phyloP scores from a whole-genome alignment of 2,329 filamentous ascomycete genomes.

The Ampelomyces quisqualis region DNA sequence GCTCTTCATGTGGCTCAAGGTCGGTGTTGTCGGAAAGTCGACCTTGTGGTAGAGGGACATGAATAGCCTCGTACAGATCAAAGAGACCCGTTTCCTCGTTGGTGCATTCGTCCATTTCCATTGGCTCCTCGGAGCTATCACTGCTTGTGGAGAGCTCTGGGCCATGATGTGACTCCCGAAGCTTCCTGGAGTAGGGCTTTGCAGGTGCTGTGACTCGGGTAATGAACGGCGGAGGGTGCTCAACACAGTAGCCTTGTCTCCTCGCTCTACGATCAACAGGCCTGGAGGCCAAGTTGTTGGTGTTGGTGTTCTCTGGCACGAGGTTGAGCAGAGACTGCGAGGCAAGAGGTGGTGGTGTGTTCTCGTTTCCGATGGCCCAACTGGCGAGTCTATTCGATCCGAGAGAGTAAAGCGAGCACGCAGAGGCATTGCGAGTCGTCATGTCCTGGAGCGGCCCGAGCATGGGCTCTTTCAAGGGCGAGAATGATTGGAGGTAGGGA shows the following conservation, averaged over 20 bases:
- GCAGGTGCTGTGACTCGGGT: constrained; percentile 12
- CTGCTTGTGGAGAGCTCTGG: constrained; percentile 8
- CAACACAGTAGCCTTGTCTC: constrained; percentile 23
- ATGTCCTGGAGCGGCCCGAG: constrained; percentile 29
- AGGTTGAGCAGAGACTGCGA: constrained; percentile 40
- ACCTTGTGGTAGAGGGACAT: constrained; percentile 29
- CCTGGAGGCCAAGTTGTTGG: constrained; percentile 3
- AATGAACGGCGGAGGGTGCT: constrained; percentile 21
- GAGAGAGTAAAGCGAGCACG: constrained; percentile 39
- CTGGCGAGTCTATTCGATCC: constrained; percentile 23
- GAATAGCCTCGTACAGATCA: constrained; percentile 36
- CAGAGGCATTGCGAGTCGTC: constrained; percentile 37
- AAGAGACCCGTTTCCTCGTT: constrained; percentile 26
- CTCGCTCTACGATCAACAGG: constrained; percentile 17
- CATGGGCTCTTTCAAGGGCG: constrained; percentile 31
- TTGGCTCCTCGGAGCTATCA: constrained; percentile 12
- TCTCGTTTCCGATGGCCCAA: constrained; percentile 34
- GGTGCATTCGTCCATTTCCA: constrained; percentile 15
- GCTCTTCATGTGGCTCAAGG: constrained; percentile 9
- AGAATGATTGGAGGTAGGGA: constrained; percentile 39
- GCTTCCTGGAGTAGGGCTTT: constrained; percentile 13
- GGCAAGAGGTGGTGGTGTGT: constrained; percentile 35
- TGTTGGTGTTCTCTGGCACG: constrained; percentile 21
- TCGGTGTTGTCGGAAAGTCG: constrained; percentile 23
- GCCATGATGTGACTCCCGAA: constrained; percentile 4